Conservation (phyloP, 2,329 filamentous ascomycete species). For the Cladosporium sp. region DNA sequence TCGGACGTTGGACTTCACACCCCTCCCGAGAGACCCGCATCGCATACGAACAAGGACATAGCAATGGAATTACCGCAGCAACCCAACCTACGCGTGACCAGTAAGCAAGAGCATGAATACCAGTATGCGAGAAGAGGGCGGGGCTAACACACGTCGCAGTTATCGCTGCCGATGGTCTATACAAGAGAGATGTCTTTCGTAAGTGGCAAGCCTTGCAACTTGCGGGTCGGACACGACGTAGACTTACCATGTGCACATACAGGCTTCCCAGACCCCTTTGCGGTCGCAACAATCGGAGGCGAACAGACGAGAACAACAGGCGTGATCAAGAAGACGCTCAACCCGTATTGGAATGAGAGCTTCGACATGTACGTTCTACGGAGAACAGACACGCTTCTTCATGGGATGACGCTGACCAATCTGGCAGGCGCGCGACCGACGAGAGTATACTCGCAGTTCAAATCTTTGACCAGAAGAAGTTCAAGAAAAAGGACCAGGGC, state of each 20-base stretch:
- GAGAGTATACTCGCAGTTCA: slow-evolving; percentile 97
- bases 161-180: slow-evolving; percentile 96
- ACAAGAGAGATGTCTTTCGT: slow-evolving; percentile 99
- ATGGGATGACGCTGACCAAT: slow-evolving; percentile 16
- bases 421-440: slow-evolving; percentile 77
- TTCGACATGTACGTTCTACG: slow-evolving; percentile 79
- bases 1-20: slow-evolving; percentile 11
- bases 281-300: slow-evolving; percentile 93
- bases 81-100: slow-evolving; percentile 90
- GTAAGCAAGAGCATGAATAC: slow-evolving; percentile 56
- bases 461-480: slow-evolving; percentile 99
- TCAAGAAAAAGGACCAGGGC: slow-evolving; percentile 99
- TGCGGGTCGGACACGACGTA: slow-evolving; percentile 2
- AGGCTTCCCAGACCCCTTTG: slow-evolving; percentile 98
- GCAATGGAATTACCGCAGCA: slow-evolving; percentile 52
- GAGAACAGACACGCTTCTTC: slow-evolving; percentile 13
- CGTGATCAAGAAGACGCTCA: slow-evolving; percentile 95
- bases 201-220: slow-evolving; percentile 49
- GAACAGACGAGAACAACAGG: slow-evolving; percentile 98
- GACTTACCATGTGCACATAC: slow-evolving; percentile 26
- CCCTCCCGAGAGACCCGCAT: background rate
- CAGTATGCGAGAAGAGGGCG: background rate
- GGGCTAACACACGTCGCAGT: slow-evolving; percentile 58
- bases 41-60: slow-evolving; percentile 20
- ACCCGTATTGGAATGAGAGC: slow-evolving; percentile 99